Conservation (phyloP, 805 yeast species). For the Candida endomychidarum region DNA sequence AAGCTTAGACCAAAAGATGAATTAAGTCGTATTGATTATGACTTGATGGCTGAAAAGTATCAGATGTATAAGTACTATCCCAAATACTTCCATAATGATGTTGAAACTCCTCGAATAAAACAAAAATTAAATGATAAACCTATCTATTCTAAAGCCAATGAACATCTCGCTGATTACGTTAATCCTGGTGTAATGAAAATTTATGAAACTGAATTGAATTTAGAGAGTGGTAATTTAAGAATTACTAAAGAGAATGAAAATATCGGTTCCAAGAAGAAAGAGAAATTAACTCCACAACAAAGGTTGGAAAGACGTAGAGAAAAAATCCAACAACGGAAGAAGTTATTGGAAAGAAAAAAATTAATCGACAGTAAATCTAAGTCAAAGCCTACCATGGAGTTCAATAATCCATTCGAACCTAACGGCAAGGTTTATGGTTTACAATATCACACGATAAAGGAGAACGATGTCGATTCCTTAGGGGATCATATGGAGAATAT, state of each 20-base stretch:
- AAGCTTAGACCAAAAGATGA: constrained; percentile 18
- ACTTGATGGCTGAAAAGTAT: constrained; percentile 32
- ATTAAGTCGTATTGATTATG: constrained; percentile 32
- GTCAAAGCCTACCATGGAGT: constrained; percentile 9
- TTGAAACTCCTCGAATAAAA: constrained; percentile 37
- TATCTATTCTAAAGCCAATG: constrained; percentile 39
- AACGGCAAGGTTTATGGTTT: constrained; percentile 8
- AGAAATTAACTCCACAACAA: constrained; percentile 6
- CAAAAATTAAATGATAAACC: constrained; percentile 37
- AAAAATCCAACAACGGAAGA: constrained; percentile 7
- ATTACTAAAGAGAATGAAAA: constrained; percentile 11
- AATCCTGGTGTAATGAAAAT: constrained; percentile 19
- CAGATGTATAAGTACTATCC: constrained; percentile 41
- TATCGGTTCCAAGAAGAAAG: constrained; percentile 2
- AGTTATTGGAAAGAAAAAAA: constrained; percentile 7
- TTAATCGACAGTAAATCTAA: constrained; percentile 12
- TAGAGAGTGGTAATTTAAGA: constrained; percentile 14
- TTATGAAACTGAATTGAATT: constrained; percentile 18
- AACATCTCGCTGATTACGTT: constrained; percentile 22
- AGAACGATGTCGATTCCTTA: not conserved
- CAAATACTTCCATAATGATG: constrained; percentile 35
- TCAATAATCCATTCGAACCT: constrained; percentile 14
- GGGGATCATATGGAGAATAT: constrained; percentile 1
- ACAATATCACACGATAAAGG: not conserved
- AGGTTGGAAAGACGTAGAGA: constrained; percentile 4